A percentile compares a stretch with the other conserved stretches of the same genome.
phyloP scores from a whole-genome alignment of 495 filamentous ascomycete genomes.

The Daldinia caldariorum region DNA sequence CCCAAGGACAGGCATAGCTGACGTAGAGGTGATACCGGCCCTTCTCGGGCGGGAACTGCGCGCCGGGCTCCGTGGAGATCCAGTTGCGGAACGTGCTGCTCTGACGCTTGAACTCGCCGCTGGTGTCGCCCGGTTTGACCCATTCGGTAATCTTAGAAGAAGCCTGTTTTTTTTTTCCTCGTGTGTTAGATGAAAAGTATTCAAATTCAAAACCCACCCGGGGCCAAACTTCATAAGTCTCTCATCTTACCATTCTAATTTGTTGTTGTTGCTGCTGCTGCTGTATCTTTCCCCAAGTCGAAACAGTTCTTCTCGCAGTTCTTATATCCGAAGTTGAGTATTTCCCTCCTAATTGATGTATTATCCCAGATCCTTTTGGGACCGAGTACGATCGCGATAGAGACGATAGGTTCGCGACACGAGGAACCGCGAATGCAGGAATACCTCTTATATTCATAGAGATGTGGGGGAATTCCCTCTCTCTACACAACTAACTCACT shows the following conservation, averaged over 20 bases:
- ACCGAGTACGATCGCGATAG: neutral
- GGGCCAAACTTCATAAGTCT: too few relatives aligned
- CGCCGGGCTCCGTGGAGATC: constrained; percentile 67
- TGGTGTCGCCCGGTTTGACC: constrained; percentile 76
- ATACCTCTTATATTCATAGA: constrained; percentile 25
- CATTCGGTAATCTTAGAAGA: constrained; percentile 77
- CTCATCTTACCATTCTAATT: constrained; percentile 31
- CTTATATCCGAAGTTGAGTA: constrained; percentile 1
- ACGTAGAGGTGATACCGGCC: constrained; percentile 85
- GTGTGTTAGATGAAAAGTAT: too few relatives aligned
- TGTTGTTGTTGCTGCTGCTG: constrained; percentile 16
- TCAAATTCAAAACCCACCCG: too few relatives aligned
- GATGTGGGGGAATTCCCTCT: constrained; percentile 23
- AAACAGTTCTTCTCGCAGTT: neutral
- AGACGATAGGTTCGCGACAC: constrained; percentile 3
- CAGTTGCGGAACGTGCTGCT: constrained; percentile 74
- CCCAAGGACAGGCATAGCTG: constrained; percentile 80
- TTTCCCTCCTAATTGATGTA: neutral
- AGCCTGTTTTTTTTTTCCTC: constrained; percentile 12
- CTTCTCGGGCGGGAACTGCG: constrained; percentile 76
- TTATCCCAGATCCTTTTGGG: neutral
- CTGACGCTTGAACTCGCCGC: constrained; percentile 90
- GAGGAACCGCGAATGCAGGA: constrained; percentile 9
- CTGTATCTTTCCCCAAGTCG: neutral
- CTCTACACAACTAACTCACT: neutral